Evolutionary conservation across 805 yeast species (phyloP), one percentile per base, ranked within the genome.

Genomic region (Tetrapisispora fleetii): DNA sequence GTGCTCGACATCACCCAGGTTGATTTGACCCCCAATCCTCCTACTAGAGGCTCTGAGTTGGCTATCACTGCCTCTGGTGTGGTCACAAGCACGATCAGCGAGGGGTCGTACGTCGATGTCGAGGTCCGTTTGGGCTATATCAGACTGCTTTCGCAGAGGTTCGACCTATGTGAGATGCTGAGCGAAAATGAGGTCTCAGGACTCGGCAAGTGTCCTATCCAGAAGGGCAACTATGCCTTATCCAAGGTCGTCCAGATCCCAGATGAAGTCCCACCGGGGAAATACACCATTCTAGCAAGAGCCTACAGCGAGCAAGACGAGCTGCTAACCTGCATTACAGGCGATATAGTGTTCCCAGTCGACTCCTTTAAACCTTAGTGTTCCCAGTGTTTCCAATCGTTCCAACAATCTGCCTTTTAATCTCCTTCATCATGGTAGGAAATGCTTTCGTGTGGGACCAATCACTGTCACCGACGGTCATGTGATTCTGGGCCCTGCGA

Each of bases 41-140:
- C 99, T 2, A 72, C 60, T 40, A 81, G 89, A 59, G 98, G 97
- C n/a, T 69, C 73, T 39, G 85, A 88, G 63, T 72, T 93, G 61
- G 84, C 95, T 8, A 79, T 93, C 49, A 62, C 74, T 19, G 99
- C 96, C 2, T 64, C 71, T 5, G 99, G 96, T 3, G 63, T 63
- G 36, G 68, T 91, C 46, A 51, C 70, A 21, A 63, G 74, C 45
- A 72, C 71, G 9, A 70, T 93, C 36, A 78, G 65, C 28, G 91
- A 87, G 18, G 99, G 99, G 33, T 86, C 98, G 0, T 93, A 90
- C 59, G 95, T 93, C 45, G 96, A 90, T 56, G 91, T 93, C 28
- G 95, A 88, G 56, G 98, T 93, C 19, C 77, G 85, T 55, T 84
- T 89, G 60, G 99, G 98, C 6, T 90, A 85, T 69, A 90, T 93